Base-by-base conservation (phyloP, 108 stramenopile species). In the Seminavis robusta region DNA sequence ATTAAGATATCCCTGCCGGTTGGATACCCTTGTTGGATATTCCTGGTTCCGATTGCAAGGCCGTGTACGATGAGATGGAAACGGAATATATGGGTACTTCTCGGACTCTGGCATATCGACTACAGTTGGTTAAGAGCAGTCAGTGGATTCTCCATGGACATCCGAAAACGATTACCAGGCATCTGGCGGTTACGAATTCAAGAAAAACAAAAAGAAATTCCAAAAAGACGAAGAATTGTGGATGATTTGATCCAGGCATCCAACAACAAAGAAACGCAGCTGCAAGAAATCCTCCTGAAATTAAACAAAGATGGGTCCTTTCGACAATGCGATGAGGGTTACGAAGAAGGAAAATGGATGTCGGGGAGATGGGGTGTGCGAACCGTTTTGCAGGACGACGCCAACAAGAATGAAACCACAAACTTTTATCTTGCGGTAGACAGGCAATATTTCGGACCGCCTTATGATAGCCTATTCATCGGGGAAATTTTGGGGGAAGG, bases 361-460 rank as follows among this genome's bases (percentile, higher is more conserved):
- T 24, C 52, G n/a, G 63, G 63, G 11, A 32, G 26, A 17, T 64
- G 63, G 63, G 39, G 47, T 23, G 1, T 55, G 0, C 17, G 30
- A 27, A 21, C 4, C 33, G 34, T 20, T 4, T 0, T 23, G 33
- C 26, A 28, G 17, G 29, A 49, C 16, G 24, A n/a, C n/a, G 9
- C 13, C 26, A 32, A 29, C 16, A 10, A 9, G 27, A 55, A 41
- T 0, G n/a, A 4, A 23, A 55, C 3, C 10, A 0, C 26, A 9
- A 29, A 8, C 10, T 25, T 62, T 3, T 15, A 45, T 3, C 34
- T 64, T 19, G 63, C 63, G 5, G 31, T 55, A 25, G 42, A 52
- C 37, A 43, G 63, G 8, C 63, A 64, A 30, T 64, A 64, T 55
- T 64, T 42, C 55, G 63, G 63, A 20, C 63, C 63, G 17, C 45